Evolutionary conservation across 2,329 filamentous ascomycete species (phyloP), one percentile per base, ranked within the genome.

Genomic region (Phyllosticta paracitricarpa): DNA sequence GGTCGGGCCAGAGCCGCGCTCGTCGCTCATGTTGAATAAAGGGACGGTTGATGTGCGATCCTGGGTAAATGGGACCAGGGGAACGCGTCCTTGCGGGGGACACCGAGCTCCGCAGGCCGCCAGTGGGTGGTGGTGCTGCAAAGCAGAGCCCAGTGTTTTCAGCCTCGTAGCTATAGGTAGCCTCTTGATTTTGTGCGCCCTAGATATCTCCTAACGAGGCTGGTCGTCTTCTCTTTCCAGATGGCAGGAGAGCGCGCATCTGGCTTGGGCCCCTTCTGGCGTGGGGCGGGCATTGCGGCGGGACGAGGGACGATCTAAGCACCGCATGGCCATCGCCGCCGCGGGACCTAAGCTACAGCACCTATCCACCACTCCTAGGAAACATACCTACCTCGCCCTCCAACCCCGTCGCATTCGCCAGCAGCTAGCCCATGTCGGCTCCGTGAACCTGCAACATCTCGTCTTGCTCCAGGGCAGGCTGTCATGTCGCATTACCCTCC

Each of bases 401-500:
- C 40, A 48, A 48, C 40, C 40, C n/a, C 40, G 40, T 48, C 40
- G 40, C 40, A 48, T 48, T 48, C 54, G 54, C 22, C 54, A 54
- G 48, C 55, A 25, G 35, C 51, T 30, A 57, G 51, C 60, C 35
- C 51, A 61, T 62, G 56, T 58, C 56, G 57, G 30, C 53, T 30
- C 56, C 14, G 25, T 61, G 51, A 64, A 30, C 68, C 59, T 51
- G 51, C 26, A 25, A 48, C 54, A 54, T 57, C 48, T 48, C 54
- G 19, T 61, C 59, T 61, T 57, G 59, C 59, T 55, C 40, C 59
- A 54, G 59, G 59, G 59, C 59, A 57, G 35, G 48, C 33, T 9
- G 24, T 33, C 40, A 69, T 74, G 64, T 67, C 75, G 63, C 70
- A 70, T 64, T 76, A 73, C 68, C 71, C 70, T 64, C 67, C 69